Evolutionary conservation across 139 green algal species (phyloP).

Genomic region (Penium margaritaceum): DNA sequence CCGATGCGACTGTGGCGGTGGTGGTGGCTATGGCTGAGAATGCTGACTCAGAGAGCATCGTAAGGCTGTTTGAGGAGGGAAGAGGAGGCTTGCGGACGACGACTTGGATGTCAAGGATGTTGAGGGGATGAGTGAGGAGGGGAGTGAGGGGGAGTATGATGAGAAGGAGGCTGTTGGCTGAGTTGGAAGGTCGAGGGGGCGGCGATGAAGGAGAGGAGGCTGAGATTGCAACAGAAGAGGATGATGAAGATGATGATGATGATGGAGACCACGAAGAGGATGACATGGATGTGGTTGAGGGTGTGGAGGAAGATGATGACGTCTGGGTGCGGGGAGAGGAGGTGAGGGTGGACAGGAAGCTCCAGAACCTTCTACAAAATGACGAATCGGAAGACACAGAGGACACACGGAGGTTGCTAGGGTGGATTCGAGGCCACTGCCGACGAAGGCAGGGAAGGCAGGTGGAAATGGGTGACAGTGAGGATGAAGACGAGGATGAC

Average conservation of each 20-base stretch:
- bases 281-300: constrained; percentile 34
- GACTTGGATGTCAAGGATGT: constrained; percentile 42
- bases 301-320: constrained; percentile 45
- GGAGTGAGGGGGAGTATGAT: constrained; percentile 16
- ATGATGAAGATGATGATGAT: constrained; percentile 45
- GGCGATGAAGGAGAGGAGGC: too few relatives aligned
- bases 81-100: constrained; percentile 25
- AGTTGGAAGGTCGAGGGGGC: too few relatives aligned
- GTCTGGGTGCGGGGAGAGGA: background rate
- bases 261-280: constrained; percentile 45
- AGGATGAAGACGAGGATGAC: constrained; percentile 34
- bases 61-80: constrained; percentile 55
- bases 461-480: constrained; percentile 45
- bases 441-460: too few relatives aligned
- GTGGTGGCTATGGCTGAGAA: constrained; percentile 57
- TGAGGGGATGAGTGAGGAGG: too few relatives aligned
- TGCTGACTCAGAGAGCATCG: constrained; percentile 24
- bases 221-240: too few relatives aligned
- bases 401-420: too few relatives aligned
- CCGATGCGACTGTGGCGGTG: constrained; percentile 55
- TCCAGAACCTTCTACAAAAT: too few relatives aligned
- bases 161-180: too few relatives aligned
- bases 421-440: too few relatives aligned
- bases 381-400: constrained; percentile 17
- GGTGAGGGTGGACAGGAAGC: too few relatives aligned